Evolutionary conservation across 2,329 filamentous ascomycete species (phyloP), one percentile per base, ranked within the genome.

Genomic region (Pyrenophora teres): DNA sequence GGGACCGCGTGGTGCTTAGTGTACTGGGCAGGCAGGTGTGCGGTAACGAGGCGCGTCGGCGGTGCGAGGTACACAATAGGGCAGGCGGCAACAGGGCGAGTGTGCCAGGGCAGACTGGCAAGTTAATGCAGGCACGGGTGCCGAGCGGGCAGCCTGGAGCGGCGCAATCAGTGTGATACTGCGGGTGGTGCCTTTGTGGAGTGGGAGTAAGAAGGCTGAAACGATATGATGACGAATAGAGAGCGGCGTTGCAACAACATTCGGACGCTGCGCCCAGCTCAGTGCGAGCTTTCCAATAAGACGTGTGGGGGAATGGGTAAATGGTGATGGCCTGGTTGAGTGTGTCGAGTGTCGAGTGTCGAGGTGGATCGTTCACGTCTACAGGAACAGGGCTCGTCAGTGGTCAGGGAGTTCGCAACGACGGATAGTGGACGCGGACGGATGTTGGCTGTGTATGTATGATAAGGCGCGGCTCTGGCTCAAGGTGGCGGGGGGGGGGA

Each of bases 181-280:
- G 59, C 48, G 54, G 51, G 62, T 60, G 39, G 59, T 53, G 57
- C 47, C 59, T 57, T 59, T 45, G 40, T 55, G 59, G 55, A 53
- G 62, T 54, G 59, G 59, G 46, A 57, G 52, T 59, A 59, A 52
- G 64, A 65, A 72, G 71, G 71, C 71, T 74, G 71, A 70, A 67
- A 68, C 65, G 57, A 58, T 59, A 60, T 69, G 69, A 70, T 69
- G 68, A 69, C 67, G 65, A 65, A 65, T 63, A 56, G 62, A 62
- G 62, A 53, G 57, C 62, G 59, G 58, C 63, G 60, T 59, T 64
- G 69, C 61, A 63, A 63, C 63, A 67, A 71, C 70, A 73, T 74
- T 53, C 70, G 68, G 63, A 64, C 50, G 45, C 57, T 53, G 62
- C 53, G 55, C 53, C 57, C 50, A 55, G 56, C 33, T 30, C 27